phyloP scores from a whole-genome alignment of 192 early-diverging fungal genomes.

The Chytriomyces sp. region DNA sequence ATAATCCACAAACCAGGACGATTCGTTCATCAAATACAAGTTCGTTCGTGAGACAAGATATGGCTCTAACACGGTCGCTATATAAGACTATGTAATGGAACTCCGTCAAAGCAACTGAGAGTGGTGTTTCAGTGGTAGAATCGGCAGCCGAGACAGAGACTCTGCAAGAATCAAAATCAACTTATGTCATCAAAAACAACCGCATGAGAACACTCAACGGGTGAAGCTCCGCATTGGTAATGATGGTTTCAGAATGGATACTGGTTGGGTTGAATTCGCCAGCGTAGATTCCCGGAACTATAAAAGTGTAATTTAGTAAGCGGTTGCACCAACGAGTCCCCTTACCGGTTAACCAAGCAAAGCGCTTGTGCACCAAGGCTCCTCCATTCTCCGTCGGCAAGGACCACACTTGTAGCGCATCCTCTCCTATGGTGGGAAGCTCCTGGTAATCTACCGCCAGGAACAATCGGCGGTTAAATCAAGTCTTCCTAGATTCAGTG shows the following conservation, averaged over 20 bases:
- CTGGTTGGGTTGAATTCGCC: slow-evolving; percentile 79
- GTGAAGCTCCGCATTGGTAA: slow-evolving; percentile 78
- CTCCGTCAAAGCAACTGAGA: slow-evolving; percentile 80
- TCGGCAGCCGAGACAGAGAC: slow-evolving; percentile 28
- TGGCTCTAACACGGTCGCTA: slow-evolving; percentile 70
- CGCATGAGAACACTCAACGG: slow-evolving; percentile 58
- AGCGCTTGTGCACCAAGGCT: slow-evolving; percentile 70
- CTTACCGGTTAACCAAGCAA: slow-evolving; percentile 87
- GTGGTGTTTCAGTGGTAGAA: slow-evolving; percentile 57
- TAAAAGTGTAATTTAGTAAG: not conserved
- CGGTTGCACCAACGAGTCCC: not conserved
- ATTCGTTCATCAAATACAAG: slow-evolving; percentile 83
- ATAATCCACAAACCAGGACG: too few species aligned
- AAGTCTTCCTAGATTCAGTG: not conserved
- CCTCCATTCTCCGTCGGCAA: slow-evolving; percentile 64
- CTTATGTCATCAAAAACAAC: not conserved
- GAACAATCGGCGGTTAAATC: not conserved
- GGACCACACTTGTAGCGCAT: slow-evolving; percentile 65
- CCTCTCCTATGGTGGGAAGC: slow-evolving; percentile 60
- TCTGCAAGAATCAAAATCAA: slow-evolving; percentile 24
- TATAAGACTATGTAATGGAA: slow-evolving; percentile 90
- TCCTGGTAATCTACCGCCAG: slow-evolving; percentile 62
- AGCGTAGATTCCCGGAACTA: slow-evolving; percentile 82
- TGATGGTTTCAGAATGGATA: slow-evolving; percentile 76
- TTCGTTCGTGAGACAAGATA: slow-evolving; percentile 79